These are phyloP conservation scores for Neofusicoccum laricinum DNA, from an alignment of 2,329 filamentous ascomycete genomes.

Conservation along the genomic window DNA sequence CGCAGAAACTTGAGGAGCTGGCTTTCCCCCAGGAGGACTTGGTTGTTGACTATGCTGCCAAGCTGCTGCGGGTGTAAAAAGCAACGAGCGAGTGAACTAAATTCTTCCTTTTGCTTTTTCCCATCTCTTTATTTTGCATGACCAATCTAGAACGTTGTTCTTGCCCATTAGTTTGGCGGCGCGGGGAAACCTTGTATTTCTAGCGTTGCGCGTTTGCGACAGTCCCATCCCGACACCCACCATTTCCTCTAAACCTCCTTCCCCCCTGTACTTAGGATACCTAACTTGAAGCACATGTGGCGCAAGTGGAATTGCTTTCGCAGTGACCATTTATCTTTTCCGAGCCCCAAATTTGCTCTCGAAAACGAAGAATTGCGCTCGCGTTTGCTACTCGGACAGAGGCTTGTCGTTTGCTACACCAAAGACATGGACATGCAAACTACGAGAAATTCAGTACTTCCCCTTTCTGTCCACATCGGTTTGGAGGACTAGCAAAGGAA, in stretches of 20 bases:
- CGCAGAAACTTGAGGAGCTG: constrained; percentile 90
- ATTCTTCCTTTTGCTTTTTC: neutral
- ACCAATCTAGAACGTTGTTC: constrained; percentile 12
- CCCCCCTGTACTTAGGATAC: constrained; percentile 16
- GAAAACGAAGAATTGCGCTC: constrained; percentile 2
- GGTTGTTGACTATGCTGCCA: constrained; percentile 84
- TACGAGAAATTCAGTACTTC: neutral
- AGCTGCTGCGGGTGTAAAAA: constrained; percentile 74
- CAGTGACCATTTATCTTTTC: neutral
- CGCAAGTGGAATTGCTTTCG: constrained; percentile 11
- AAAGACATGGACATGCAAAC: constrained; percentile 1
- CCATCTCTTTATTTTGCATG: constrained; percentile 3
- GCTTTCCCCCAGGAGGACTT: constrained; percentile 86
- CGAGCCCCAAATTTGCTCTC: neutral
- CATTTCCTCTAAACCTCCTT: neutral
- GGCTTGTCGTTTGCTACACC: constrained; percentile 1
- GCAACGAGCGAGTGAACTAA: constrained; percentile 9
- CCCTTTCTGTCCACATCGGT: neutral
- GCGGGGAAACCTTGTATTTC: constrained; percentile 13
- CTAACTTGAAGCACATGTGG: constrained; percentile 14
- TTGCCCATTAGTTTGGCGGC: constrained; percentile 10
- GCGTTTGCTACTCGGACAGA: neutral
- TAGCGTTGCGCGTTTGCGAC: constrained; percentile 15
- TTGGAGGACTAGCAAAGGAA: neutral
- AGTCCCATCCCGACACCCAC: neutral